phyloP scores from a whole-genome alignment of 768 basidiomycete genomes.

The Auricularia heimuer region DNA sequence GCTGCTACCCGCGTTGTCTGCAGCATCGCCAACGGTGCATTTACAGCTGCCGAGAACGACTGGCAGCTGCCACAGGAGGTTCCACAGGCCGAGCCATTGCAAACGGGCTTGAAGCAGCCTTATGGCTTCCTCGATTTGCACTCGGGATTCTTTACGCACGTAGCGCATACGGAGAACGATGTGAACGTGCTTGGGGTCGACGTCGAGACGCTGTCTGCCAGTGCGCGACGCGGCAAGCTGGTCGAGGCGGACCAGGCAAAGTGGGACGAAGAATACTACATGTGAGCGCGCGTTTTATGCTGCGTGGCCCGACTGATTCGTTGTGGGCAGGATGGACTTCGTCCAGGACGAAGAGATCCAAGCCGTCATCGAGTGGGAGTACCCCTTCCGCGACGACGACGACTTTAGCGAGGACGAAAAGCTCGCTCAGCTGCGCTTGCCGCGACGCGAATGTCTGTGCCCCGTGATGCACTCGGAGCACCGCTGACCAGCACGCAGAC shows the following conservation, averaged over 20 bases:
- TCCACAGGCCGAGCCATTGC: slow-evolving; percentile 32
- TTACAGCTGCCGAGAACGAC: slow-evolving; percentile 60
- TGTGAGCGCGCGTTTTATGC: slow-evolving; percentile 36
- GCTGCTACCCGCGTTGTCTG: neutral
- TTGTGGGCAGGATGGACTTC: slow-evolving; percentile 58
- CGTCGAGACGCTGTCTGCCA: slow-evolving; percentile 44
- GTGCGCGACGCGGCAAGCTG: slow-evolving; percentile 45
- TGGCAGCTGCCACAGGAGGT: slow-evolving; percentile 68
- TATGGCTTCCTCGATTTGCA: slow-evolving; percentile 76
- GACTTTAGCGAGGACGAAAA: slow-evolving; percentile 68
- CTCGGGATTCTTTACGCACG: slow-evolving; percentile 66
- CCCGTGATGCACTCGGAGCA: neutral
- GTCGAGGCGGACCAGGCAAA: slow-evolving; percentile 59
- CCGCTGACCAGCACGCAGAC: slow-evolving; percentile 34
- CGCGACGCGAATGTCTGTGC: slow-evolving; percentile 41
- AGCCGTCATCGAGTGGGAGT: slow-evolving; percentile 56
- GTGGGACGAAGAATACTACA: slow-evolving; percentile 79
- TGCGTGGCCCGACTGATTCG: neutral
- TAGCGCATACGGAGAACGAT: slow-evolving; percentile 68
- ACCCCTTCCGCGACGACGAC: slow-evolving; percentile 36
- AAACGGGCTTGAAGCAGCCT: slow-evolving; percentile 33
- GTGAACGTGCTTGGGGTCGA: slow-evolving; percentile 67
- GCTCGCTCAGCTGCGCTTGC: slow-evolving; percentile 46
- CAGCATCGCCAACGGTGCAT: neutral
- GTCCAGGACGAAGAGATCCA: slow-evolving; percentile 67